These are phyloP conservation scores for Mycena vitilis DNA, from an alignment of 768 basidiomycete species.

Conservation along the genomic window DNA sequence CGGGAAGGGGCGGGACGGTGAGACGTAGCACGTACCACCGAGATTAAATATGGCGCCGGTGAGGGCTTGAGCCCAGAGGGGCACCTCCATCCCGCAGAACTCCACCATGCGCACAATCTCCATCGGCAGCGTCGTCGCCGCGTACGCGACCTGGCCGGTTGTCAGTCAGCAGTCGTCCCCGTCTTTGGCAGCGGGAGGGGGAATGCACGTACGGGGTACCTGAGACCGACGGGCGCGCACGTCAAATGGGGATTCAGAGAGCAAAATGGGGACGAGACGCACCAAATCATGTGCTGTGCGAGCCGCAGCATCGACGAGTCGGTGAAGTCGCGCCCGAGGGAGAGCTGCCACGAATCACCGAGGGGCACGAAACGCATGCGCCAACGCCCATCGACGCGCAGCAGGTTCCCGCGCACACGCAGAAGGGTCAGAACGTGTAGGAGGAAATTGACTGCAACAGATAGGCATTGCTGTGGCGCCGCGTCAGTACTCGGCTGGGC, in stretches of 20 bases:
- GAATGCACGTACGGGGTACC: conserved; percentile 40
- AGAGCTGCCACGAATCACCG: conserved; percentile 42
- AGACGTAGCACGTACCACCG: conserved; percentile 27
- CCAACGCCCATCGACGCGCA: conserved; percentile 37
- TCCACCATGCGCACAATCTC: conserved; percentile 32
- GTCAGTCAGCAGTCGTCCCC: neutral
- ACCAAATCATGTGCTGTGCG: conserved; percentile 42
- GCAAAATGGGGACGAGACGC: neutral
- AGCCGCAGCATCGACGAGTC: conserved; percentile 44
- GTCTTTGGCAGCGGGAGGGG: neutral
- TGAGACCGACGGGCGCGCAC: neutral
- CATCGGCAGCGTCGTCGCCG: conserved; percentile 37
- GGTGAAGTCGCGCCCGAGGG: conserved; percentile 42
- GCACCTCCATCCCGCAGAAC: conserved; percentile 30
- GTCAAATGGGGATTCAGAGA: neutral
- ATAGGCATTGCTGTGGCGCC: conserved; percentile 38
- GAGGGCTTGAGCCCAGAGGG: conserved; percentile 32
- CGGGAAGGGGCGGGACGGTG: neutral
- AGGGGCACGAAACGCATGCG: conserved; percentile 38
- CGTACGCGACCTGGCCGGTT: conserved; percentile 38
- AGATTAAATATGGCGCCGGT: conserved; percentile 39
- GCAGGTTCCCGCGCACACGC: conserved; percentile 46
- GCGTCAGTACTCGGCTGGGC: neutral
- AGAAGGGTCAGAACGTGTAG: conserved; percentile 42
- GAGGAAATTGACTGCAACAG: conserved; percentile 40